These are phyloP conservation scores for Malassezia slooffiae DNA, from an alignment of 1,284 basidiomycete species.

Conservation along the genomic window DNA sequence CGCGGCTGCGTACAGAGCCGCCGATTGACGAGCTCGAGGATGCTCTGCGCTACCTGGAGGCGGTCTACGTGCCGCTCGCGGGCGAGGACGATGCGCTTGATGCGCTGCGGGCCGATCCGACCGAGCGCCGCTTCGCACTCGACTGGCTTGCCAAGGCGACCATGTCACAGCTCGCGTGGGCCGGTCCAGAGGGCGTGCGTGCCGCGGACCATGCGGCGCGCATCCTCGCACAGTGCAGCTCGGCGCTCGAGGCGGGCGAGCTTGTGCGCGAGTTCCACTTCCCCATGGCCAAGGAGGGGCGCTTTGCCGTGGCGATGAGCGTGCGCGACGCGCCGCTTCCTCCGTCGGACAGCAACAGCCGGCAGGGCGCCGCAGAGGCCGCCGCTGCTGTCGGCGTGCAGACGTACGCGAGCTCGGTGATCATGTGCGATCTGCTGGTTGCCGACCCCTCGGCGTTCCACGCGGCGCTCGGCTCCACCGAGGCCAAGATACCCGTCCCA, in stretches of 20 bases:
- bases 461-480: not conserved
- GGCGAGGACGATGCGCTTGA: conserved; percentile 4
- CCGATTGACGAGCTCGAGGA: not conserved
- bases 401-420: conserved; percentile 15
- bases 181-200: not conserved
- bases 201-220: conserved; percentile 5
- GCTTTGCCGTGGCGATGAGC: not conserved
- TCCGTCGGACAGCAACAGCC: conserved; percentile 6
- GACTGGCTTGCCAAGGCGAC: conserved; percentile 10
- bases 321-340: conserved; percentile 14
- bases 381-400: conserved; percentile 15
- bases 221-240: not conserved
- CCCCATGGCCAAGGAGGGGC: not conserved
- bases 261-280: conserved; percentile 12
- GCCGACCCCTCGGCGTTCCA: not conserved
- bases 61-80: conserved; percentile 1
- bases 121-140: conserved; percentile 10
- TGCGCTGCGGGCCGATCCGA: conserved; percentile 11
- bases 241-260: conserved; percentile 9
- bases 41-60: conserved; percentile 4
- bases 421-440: conserved; percentile 13
- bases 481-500: not conserved
- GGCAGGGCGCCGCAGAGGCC: conserved; percentile 8
- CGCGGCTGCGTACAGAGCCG: conserved; percentile 11
- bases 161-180: conserved; percentile 4